Percentiles rank a stretch among this genome's conserved stretches.
Conservation (phyloP, 257 asterid species). For the Capsicum chinense region DNA sequence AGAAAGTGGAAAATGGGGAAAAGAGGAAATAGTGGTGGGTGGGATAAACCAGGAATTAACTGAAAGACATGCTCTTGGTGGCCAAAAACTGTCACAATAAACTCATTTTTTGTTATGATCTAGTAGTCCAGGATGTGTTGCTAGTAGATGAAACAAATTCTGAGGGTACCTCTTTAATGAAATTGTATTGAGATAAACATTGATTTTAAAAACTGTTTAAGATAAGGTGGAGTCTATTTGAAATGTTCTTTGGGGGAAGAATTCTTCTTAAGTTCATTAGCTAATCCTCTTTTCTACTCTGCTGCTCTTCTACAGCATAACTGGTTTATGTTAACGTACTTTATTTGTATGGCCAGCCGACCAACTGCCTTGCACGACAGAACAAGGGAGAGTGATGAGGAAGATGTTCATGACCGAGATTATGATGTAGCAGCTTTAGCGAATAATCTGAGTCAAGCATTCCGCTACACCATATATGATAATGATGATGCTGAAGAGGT, state of each 20-base stretch:
- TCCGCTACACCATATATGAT: slow-evolving; percentile 79
- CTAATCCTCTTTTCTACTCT: slow-evolving; percentile 21
- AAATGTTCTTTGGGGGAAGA: not conserved
- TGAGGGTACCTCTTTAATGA: not conserved
- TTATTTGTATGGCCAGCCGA: slow-evolving; percentile 63
- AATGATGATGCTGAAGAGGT: slow-evolving; percentile 84
- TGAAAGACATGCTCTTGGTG: not conserved
- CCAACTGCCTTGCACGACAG: slow-evolving; percentile 90
- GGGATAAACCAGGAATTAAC: not conserved
- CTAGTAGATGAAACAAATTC: not conserved
- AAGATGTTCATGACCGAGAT: slow-evolving; percentile 84
- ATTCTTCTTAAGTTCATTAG: not conserved
- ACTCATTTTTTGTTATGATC: slow-evolving; percentile 5
- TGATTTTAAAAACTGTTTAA: not conserved
- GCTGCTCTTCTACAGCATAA: slow-evolving; percentile 3
- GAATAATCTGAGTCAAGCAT: slow-evolving; percentile 88
- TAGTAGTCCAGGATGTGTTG: not conserved
- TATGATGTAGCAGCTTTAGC: slow-evolving; percentile 94
- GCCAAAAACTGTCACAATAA: not conserved
- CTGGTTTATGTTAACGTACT: slow-evolving; percentile 16
- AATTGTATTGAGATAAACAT: not conserved
- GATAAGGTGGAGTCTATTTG: not conserved
- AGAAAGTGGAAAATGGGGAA: slow-evolving; percentile 16
- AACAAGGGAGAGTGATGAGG: slow-evolving; percentile 90
- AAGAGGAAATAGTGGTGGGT: not conserved